Evolutionary conservation across 768 basidiomycete species (phyloP).

Genomic region (Gloeostereum incarnatum): DNA sequence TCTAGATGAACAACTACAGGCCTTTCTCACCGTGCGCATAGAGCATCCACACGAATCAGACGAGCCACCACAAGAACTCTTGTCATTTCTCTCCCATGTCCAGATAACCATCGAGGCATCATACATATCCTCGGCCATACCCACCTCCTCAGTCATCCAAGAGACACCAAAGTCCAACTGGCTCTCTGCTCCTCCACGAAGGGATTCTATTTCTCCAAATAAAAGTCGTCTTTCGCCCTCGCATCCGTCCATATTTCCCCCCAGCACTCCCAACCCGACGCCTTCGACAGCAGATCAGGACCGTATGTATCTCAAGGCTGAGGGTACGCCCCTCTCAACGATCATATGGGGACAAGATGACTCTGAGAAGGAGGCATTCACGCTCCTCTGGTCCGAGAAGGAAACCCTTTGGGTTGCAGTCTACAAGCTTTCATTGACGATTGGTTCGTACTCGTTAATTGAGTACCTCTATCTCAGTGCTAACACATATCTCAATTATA

Average conservation of each 20-base stretch:
- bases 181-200: conserved; percentile 43
- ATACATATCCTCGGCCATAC: conserved; percentile 58
- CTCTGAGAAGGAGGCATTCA: conserved; percentile 44
- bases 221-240: conserved; percentile 24
- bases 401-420: conserved; percentile 69
- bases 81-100: conserved; percentile 56
- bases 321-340: conserved; percentile 66
- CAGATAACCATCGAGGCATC: conserved; percentile 78
- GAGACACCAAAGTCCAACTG: conserved; percentile 28
- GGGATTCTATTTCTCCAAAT: conserved; percentile 33
- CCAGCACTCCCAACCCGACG: conserved; percentile 77
- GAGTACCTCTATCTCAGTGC: not conserved
- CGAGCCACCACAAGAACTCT: conserved; percentile 34
- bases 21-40: conserved; percentile 20
- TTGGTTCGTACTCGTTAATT: conserved; percentile 45
- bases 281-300: conserved; percentile 69
- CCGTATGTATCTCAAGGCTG: conserved; percentile 64
- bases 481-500: conserved; percentile 17
- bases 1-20: conserved; percentile 25
- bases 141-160: conserved; percentile 19
- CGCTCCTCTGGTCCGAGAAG: conserved; percentile 54
- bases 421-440: conserved; percentile 67
- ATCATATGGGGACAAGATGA: conserved; percentile 66
- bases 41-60: conserved; percentile 19
- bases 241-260: conserved; percentile 69